Evolutionary conservation across 2,329 filamentous ascomycete species (phyloP).

Genomic region (Setomelanomma holmii): DNA sequence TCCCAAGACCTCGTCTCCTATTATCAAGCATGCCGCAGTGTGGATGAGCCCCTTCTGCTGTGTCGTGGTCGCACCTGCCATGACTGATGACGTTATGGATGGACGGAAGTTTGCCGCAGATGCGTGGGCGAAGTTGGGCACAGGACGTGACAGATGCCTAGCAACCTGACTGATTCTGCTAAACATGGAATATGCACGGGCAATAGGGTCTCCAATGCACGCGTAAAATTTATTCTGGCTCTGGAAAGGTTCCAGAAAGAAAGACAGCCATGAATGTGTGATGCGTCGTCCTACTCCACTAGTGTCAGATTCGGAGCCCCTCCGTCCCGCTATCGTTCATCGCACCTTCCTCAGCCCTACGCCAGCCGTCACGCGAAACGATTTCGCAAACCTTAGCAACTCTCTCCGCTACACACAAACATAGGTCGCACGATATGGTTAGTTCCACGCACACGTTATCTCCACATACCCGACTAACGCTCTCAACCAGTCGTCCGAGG

Average conservation of each 20-base stretch:
- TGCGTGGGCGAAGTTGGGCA: constrained; percentile 63
- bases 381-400: constrained; percentile 7
- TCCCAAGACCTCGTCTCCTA: constrained; percentile 95
- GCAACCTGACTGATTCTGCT: constrained; percentile 75
- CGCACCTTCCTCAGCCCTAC: constrained; percentile 28
- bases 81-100: constrained; percentile 50
- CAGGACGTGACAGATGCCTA: constrained; percentile 71
- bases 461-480: constrained; percentile 6
- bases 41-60: constrained; percentile 74
- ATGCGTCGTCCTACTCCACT: constrained; percentile 4
- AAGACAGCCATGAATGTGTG: background rate
- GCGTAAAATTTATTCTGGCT: background rate
- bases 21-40: constrained; percentile 91
- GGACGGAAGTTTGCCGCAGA: constrained; percentile 46
- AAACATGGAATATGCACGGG: constrained; percentile 66
- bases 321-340: constrained; percentile 10
- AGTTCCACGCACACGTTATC: background rate
- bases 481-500: constrained; percentile 71
- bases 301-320: constrained; percentile 21
- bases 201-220: background rate
- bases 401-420: background rate
- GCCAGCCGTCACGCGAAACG: constrained; percentile 13
- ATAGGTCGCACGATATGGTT: background rate
- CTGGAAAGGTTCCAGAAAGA: background rate
- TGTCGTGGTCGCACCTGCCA: constrained; percentile 54